Conservation (phyloP, 257 asterid species). For the Capsicum rhomboideum region DNA sequence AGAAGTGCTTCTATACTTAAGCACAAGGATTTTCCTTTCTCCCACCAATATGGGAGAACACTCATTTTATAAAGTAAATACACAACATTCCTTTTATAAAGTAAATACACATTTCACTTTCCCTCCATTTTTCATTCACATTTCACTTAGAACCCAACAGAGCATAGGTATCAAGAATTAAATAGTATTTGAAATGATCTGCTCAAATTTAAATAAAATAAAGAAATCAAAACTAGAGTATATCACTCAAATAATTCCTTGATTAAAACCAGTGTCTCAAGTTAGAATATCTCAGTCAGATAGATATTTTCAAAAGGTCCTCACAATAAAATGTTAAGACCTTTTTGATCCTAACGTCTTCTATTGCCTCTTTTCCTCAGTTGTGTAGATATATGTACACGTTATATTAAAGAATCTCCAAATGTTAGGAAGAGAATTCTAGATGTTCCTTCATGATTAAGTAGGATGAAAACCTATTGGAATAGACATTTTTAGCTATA, state of each 20-base stretch:
- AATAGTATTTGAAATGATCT: neutral
- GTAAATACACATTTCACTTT: too few species aligned
- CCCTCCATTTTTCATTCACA: too few species aligned
- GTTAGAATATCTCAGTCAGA: too few species aligned
- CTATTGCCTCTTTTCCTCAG: neutral
- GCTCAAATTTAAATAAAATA: neutral
- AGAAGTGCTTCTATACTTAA: too few species aligned
- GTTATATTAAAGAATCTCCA: neutral
- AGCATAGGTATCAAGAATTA: neutral
- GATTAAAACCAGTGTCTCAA: too few species aligned
- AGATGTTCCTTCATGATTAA: neutral
- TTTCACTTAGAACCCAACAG: too few species aligned
- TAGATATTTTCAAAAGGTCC: neutral
- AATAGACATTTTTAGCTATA: neutral
- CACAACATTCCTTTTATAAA: too few species aligned
- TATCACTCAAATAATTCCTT: too few species aligned
- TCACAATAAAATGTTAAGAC: neutral
- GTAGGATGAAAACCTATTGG: neutral
- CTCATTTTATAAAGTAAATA: too few species aligned
- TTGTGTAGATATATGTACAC: neutral
- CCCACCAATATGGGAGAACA: too few species aligned
- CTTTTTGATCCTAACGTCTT: neutral
- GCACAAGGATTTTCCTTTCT: too few species aligned
- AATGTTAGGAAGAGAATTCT: neutral
- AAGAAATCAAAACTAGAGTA: neutral